A percentile compares a stretch with the other conserved stretches of the same genome.
phyloP scores from a whole-genome alignment of 371 early-diverging fungal species.

The Nosema muscidifuracis region DNA sequence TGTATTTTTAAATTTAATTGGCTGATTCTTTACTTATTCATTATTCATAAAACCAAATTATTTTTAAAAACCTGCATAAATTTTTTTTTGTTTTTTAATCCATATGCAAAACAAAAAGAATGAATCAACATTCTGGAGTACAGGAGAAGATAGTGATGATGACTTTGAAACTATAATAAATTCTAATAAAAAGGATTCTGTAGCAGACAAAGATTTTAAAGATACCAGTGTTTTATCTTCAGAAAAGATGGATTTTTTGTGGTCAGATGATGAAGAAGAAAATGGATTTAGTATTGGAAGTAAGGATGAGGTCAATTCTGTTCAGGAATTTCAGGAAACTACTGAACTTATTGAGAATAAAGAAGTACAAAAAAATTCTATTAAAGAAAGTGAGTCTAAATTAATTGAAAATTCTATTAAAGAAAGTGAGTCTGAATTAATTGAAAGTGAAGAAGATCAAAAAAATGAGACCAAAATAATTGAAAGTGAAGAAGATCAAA shows the following conservation, averaged over 20 bases:
- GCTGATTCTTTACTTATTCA: too few species aligned
- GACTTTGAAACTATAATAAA: background rate
- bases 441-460: background rate
- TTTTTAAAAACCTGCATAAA: too few species aligned
- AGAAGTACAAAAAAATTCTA: background rate
- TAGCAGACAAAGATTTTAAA: background rate
- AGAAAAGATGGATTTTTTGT: background rate
- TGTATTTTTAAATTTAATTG: too few species aligned
- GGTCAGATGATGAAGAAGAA: conserved; percentile 2
- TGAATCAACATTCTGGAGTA: background rate
- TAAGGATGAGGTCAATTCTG: too few species aligned
- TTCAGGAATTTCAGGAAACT: background rate
- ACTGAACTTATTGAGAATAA: background rate
- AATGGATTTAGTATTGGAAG: background rate
- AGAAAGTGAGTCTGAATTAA: background rate
- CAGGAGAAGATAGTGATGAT: background rate
- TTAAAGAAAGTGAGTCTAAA: background rate
- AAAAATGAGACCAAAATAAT: too few species aligned
- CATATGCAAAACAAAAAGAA: conserved; percentile 3
- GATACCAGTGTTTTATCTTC: background rate
- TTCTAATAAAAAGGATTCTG: background rate
- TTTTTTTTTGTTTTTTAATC: too few species aligned
- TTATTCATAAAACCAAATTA: too few species aligned
- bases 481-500: too few species aligned
- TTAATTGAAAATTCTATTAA: background rate